Evolutionary conservation across 805 yeast genomes (phyloP).

Genomic region (Suhomyces pyralidae): DNA sequence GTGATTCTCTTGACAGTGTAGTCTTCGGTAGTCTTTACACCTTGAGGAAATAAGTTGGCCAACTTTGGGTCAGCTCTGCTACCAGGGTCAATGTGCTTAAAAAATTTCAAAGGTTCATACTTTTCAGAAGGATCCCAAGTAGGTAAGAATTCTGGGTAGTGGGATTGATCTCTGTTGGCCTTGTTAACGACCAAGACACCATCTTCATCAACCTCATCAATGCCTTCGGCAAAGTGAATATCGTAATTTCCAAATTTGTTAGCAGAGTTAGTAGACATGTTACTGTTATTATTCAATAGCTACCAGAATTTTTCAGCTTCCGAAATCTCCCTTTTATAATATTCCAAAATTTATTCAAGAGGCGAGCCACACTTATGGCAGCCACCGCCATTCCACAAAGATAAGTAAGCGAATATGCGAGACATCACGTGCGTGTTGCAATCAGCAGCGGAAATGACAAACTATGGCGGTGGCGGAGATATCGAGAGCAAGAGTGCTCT

Average conservation of each 20-base stretch:
- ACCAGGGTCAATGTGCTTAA: constrained; percentile 64
- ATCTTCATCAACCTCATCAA: constrained; percentile 46
- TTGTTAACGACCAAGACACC: constrained; percentile 49
- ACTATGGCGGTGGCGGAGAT: neutral
- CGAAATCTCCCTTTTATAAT: neutral
- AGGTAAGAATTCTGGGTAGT: constrained; percentile 60
- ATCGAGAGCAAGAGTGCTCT: neutral
- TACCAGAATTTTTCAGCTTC: neutral
- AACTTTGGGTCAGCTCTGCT: constrained; percentile 58
- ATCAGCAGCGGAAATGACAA: neutral
- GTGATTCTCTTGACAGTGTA: constrained; percentile 43
- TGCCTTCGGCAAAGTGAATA: constrained; percentile 50
- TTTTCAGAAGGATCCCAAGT: constrained; percentile 64
- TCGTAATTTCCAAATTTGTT: constrained; percentile 34
- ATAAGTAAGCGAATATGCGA: neutral
- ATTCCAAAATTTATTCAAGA: neutral
- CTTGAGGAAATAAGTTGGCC: constrained; percentile 48
- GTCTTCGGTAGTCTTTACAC: constrained; percentile 14
- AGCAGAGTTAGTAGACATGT: neutral
- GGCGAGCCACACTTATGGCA: neutral
- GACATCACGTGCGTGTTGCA: neutral
- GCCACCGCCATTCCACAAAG: neutral
- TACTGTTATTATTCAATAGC: neutral
- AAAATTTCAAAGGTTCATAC: constrained; percentile 50
- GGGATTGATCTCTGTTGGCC: constrained; percentile 29